Evolutionary conservation across 345 rosid species (phyloP), one percentile per base, ranked within the genome.

Genomic region (Excoecaria agallocha): DNA sequence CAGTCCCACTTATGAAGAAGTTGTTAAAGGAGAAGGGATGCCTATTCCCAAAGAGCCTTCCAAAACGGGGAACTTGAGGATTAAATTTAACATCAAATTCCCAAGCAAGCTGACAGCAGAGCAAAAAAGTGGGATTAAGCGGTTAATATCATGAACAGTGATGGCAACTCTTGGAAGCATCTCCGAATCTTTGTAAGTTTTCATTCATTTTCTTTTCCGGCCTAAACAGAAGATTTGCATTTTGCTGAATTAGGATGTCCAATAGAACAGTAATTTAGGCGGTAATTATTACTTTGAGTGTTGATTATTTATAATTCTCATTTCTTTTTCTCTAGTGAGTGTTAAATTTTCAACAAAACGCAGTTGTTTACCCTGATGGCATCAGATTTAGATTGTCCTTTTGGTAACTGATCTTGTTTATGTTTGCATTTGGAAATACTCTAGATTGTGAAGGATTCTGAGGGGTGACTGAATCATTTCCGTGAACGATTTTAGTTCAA

Each of bases 11-110:
- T 90, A 91, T 48, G 98, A 93, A 83, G 97, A 93, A 79, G 88
- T 90, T 0, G 84, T 93, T n/a, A 85, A 82, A 74, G 93, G 94
- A 1, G 96, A 93, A 79, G 98, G 98, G 43, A 93, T 93, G 98
- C 98, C 98, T 1, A 83, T 93, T 57, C 88, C 93, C 20, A 91
- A 91, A 77, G 97, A 93, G 54, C 94, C 96, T 9, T 86, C 91
- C 19, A 90, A 58, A 64, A 90, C 78, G 76, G 98, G 98, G 54
- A 88, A 91, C 66, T 80, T 93, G 85, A 91, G 91, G 82, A 85
- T 93, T 68, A 91, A 85, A 85, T 93, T 93, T 83, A 84, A 76
- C 70, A 86, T 93, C 74, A 91, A 84, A 88, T 93, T 93, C 77
- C 98, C 97, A 37, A 77, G 88, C 35, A 85, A 84, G 84, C 86